These are phyloP conservation scores for Exophiala mesophila DNA, from an alignment of 2,329 filamentous ascomycete genomes.

Conservation along the genomic window DNA sequence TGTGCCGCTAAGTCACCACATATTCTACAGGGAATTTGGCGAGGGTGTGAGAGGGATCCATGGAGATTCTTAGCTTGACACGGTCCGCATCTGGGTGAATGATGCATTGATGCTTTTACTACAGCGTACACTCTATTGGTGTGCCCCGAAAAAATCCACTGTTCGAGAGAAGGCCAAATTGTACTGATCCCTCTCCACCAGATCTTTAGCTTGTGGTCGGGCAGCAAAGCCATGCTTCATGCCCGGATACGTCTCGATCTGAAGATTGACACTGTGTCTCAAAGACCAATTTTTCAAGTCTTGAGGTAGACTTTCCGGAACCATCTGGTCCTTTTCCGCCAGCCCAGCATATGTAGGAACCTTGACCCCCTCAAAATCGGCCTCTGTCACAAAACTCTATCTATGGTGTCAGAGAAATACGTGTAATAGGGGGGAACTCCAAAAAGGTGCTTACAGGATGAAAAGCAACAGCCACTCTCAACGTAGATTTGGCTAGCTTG, in stretches of 20 bases:
- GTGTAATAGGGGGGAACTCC: too few species aligned
- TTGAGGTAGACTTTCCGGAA: conserved; percentile 3
- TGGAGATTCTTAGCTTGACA: too few species aligned
- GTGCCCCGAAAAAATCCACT: neutral
- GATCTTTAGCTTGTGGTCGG: conserved; percentile 8
- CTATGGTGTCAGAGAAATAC: too few species aligned
- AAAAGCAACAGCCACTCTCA: conserved; percentile 3
- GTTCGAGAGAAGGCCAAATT: conserved; percentile 4
- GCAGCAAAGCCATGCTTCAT: conserved; percentile 14
- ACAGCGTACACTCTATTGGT: too few species aligned
- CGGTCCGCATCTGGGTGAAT: too few species aligned
- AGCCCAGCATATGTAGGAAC: conserved; percentile 9
- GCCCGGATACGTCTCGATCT: conserved; percentile 5
- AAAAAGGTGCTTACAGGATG: conserved; percentile 3
- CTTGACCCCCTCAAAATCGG: conserved; percentile 2
- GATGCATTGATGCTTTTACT: too few species aligned
- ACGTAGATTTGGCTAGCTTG: conserved; percentile 1
- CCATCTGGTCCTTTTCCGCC: conserved; percentile 11
- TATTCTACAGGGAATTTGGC: too few species aligned
- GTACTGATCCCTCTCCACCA: neutral
- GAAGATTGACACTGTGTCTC: neutral
- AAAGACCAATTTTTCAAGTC: conserved; percentile 4
- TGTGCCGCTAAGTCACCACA: too few species aligned
- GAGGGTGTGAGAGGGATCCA: too few species aligned
- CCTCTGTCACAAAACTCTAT: conserved; percentile 6